Base-by-base conservation (phyloP, 371 early-diverging fungal genomes). In the Mucor irregularis region DNA sequence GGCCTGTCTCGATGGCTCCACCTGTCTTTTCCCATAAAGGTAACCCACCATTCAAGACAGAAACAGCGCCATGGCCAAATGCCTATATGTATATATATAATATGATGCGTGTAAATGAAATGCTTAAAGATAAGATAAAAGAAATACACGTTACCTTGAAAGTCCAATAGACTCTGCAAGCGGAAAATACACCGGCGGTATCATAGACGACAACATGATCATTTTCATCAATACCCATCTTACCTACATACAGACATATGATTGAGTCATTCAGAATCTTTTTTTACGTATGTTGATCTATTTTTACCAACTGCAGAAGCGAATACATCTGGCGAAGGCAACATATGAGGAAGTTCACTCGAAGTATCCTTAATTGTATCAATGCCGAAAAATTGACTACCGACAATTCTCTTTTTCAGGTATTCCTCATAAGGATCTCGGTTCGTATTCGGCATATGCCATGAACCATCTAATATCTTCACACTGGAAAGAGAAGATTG, bases 21-120 rank as follows among this genome's bases (percentile, higher is more conserved):
- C 75, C 76, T 9, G 81, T 87, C 3, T 63, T 68, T 9, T 74
- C 64, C 98, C 98, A 97, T 42, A 80, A 78, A 13, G 83, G 82
- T 25, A 97, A 61, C 4, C 98, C 96, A 19, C 96, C 98, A 48
- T 95, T 85, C 43, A 97, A 71, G 5, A 97, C 85, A 22, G 92
- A 90, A 4, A 95, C 84, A 11, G 85, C 80, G 25, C 82, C 53
- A 61, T 95, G 95, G 3, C 94, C 94, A 83, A 95, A 94, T 9
- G 82, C 91, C 81, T 86, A 26, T 44, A 50, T 29, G 16, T 13
- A 34, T n/a, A 4, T 22, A 21, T 21, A 28, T 24, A 24, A 42
- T 16, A 40, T n/a, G n/a, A n/a, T n/a, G n/a, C n/a, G n/a, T n/a
- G n/a, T n/a, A 29, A 39, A 35, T 29, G 29, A 11, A 28, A 22